Conservation (phyloP, 768 basidiomycete species). For the Rhodosporidiobolus sp. region DNA sequence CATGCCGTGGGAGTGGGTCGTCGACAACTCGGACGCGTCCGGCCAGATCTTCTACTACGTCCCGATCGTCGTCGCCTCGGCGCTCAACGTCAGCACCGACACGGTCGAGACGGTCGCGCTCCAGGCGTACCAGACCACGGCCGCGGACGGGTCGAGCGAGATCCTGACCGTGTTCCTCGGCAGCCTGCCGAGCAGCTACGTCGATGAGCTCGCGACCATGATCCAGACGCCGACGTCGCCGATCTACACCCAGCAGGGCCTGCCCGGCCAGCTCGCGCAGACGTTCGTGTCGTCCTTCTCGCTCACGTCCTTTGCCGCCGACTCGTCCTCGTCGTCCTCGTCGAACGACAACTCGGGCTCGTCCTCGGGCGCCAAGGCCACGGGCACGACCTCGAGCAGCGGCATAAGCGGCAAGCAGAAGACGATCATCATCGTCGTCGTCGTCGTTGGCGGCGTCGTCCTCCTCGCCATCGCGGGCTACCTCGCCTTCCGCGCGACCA, state of each 20-base stretch:
- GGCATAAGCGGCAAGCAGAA: conserved; percentile 13
- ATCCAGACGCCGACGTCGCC: conserved; percentile 36
- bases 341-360: conserved; percentile 12
- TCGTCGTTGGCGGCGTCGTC: conserved; percentile 40
- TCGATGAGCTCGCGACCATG: conserved; percentile 59
- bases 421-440: conserved; percentile 44
- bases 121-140: conserved; percentile 62
- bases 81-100: conserved; percentile 52
- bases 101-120: conserved; percentile 60
- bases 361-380: not conserved
- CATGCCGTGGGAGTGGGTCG: conserved; percentile 71
- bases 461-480: conserved; percentile 40
- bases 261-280: conserved; percentile 38
- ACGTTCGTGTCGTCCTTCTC: conserved; percentile 29
- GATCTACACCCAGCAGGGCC: conserved; percentile 35
- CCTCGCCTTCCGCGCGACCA: conserved; percentile 41
- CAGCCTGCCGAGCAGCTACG: conserved; percentile 61
- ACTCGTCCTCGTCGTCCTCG: conserved; percentile 8
- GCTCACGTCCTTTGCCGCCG: conserved; percentile 26
- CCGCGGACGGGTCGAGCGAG: conserved; percentile 54
- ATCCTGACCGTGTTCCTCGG: conserved; percentile 70
- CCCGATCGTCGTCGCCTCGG: conserved; percentile 56
- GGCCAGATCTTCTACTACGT: conserved; percentile 75
- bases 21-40: conserved; percentile 57
- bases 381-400: not conserved